Evolutionary conservation across 495 filamentous ascomycete genomes (phyloP), one percentile per base, ranked within the genome.

Genomic region (Elaphomyces granulatus): DNA sequence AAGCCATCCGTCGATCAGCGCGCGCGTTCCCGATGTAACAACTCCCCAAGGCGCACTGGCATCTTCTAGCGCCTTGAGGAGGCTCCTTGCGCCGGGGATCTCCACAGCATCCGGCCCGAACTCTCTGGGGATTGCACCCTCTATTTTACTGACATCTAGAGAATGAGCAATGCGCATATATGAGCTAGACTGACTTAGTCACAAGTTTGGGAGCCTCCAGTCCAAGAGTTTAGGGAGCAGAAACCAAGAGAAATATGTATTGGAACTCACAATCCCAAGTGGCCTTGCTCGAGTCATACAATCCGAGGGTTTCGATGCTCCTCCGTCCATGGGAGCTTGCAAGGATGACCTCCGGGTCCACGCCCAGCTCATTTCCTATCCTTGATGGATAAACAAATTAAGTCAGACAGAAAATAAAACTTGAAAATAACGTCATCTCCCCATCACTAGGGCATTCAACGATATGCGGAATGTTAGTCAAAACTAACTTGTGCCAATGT

Each of bases 241-340:
- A n/a, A n/a, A n/a, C n/a, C n/a, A n/a, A n/a, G n/a, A n/a, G n/a
- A n/a, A n/a, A n/a, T n/a, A n/a, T n/a, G n/a, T n/a, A n/a, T n/a
- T n/a, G n/a, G n/a, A 20, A 75, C 83, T 56, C 59, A 88, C 83
- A 93, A 38, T 94, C 87, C 84, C 80, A 84, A 49, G 80, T 94
- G 26, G 90, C 90, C 53, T 82, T 82, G 45, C 71, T 72, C 45
- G 78, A 73, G 52, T 83, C 78, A 41, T 92, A 77, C 16, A 85
- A 50, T 49, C 70, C 69, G 41, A 93, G 65, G 7, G 77, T 71
- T 55, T 95, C 86, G 43, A 95, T 88, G 49, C 72, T 81, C 41
- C 88, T 66, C 19, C 87, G 75, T 35, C 88, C 88, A 56, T 96
- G 88, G 0, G 85, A 93, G 3, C 85, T 88, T 43, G 82, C 72